phyloP scores from a whole-genome alignment of 2,329 filamentous ascomycete species.

The Aspergillus quadricinctus region DNA sequence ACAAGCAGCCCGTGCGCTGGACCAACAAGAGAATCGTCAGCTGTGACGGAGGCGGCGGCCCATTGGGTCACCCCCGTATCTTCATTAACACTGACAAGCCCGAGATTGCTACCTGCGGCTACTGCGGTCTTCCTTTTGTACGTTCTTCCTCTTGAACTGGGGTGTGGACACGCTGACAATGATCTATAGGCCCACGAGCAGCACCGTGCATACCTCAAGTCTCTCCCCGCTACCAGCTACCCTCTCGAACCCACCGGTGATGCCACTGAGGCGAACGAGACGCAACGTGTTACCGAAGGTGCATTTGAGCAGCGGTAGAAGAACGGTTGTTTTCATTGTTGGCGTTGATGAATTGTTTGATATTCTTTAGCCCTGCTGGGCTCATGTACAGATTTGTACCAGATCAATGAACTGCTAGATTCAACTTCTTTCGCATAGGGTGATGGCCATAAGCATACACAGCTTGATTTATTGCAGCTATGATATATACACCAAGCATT shows the following conservation, averaged over 20 bases:
- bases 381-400: conserved; percentile 34
- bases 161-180: neutral
- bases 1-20: conserved; percentile 93
- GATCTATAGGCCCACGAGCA: conserved; percentile 75
- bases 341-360: conserved; percentile 32
- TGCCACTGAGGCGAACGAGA: conserved; percentile 55
- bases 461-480: neutral
- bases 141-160: conserved; percentile 35
- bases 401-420: conserved; percentile 28
- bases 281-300: conserved; percentile 56
- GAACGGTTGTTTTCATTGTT: conserved; percentile 25
- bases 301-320: conserved; percentile 57
- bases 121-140: conserved; percentile 93
- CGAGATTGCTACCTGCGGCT: conserved; percentile 82
- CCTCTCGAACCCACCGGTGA: conserved; percentile 64
- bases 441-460: neutral
- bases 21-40: conserved; percentile 74
- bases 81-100: conserved; percentile 99
- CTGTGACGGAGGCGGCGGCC: conserved; percentile 89
- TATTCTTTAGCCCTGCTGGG: conserved; percentile 23
- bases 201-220: conserved; percentile 77
- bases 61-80: conserved; percentile 83
- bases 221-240: conserved; percentile 74
- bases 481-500: neutral
- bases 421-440: conserved; percentile 5